Percentiles rank a stretch among this genome's conserved stretches.
These are phyloP conservation scores for Suillus weaverae DNA, from an alignment of 768 basidiomycete species.

Conservation along the genomic window DNA sequence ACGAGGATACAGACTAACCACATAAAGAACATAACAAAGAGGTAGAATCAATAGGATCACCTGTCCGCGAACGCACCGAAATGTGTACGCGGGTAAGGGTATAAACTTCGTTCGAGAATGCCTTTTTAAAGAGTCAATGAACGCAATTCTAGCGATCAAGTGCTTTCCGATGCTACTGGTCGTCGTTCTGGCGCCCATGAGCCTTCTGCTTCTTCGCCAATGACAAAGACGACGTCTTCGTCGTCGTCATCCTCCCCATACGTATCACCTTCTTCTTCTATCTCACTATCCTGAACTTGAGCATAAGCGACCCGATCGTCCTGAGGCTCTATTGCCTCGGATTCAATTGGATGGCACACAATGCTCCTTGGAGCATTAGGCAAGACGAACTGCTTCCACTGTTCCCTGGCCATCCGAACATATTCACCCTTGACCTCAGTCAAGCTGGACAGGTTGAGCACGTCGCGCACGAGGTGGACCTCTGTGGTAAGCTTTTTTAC, in stretches of 20 bases:
- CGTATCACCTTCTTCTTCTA: slow-evolving; percentile 31
- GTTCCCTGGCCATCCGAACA: slow-evolving; percentile 62
- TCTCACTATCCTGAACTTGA: slow-evolving; percentile 17
- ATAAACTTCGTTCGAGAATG: slow-evolving; percentile 1
- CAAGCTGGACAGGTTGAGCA: slow-evolving; percentile 61
- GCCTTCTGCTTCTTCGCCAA: slow-evolving; percentile 48
- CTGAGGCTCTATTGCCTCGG: background rate
- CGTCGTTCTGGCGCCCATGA: slow-evolving; percentile 36
- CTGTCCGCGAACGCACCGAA: slow-evolving; percentile 3
- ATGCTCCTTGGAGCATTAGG: slow-evolving; percentile 56
- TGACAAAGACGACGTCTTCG: slow-evolving; percentile 77
- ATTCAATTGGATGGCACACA: slow-evolving; percentile 18
- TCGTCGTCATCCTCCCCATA: slow-evolving; percentile 63
- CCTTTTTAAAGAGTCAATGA: background rate
- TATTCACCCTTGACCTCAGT: slow-evolving; percentile 70
- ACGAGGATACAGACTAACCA: background rate
- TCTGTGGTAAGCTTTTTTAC: slow-evolving; percentile 66
- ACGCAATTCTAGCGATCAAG: background rate
- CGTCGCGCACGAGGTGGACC: slow-evolving; percentile 62
- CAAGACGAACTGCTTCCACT: slow-evolving; percentile 62
- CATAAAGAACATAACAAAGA: slow-evolving; percentile 5
- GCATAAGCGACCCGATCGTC: background rate
- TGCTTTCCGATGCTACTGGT: background rate
- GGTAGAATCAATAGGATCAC: slow-evolving; percentile 2
- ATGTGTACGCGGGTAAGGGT: background rate